Percentiles rank a stretch among this genome's conserved stretches.
Conservation (phyloP, 2,329 filamentous ascomycete genomes). For the Blumeriella jaapii region DNA sequence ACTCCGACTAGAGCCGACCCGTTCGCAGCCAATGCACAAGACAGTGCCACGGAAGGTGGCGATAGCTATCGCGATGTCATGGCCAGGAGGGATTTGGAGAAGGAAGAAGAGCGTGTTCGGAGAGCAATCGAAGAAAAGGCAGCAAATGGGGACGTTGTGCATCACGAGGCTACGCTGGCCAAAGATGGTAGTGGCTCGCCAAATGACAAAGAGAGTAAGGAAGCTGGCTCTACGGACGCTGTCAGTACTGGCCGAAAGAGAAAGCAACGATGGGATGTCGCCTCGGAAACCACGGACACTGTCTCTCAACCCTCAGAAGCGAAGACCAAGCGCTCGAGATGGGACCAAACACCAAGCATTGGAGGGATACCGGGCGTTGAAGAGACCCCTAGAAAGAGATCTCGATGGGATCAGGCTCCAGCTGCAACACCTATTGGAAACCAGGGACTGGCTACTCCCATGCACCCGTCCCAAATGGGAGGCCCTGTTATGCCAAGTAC, state of each 20-base stretch:
- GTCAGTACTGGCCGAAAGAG: slow-evolving; percentile 59
- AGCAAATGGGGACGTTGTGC: slow-evolving; percentile 44
- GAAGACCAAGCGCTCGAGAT: slow-evolving; percentile 62
- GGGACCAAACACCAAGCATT: slow-evolving; percentile 70
- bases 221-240: slow-evolving; percentile 55
- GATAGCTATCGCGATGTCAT: slow-evolving; percentile 83
- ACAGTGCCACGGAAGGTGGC: slow-evolving; percentile 56
- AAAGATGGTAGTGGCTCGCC: slow-evolving; percentile 43
- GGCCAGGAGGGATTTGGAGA: slow-evolving; percentile 79
- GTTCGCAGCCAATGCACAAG: slow-evolving; percentile 65
- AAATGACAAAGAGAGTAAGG: slow-evolving; percentile 59
- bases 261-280: slow-evolving; percentile 91
- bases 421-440: slow-evolving; percentile 65
- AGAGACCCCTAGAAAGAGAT: slow-evolving; percentile 61
- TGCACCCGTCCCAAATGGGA: slow-evolving; percentile 56
- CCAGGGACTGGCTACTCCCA: slow-evolving; percentile 65
- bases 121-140: slow-evolving; percentile 64
- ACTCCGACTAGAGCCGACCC: slow-evolving; percentile 80
- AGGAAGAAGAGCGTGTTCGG: slow-evolving; percentile 81
- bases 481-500: slow-evolving; percentile 40
- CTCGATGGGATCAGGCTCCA: slow-evolving; percentile 86
- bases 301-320: slow-evolving; percentile 38
- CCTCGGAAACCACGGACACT: slow-evolving; percentile 44
- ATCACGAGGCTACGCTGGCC: slow-evolving; percentile 60
- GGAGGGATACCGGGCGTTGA: slow-evolving; percentile 36